Percentiles rank a stretch among this genome's conserved stretches.
phyloP scores from a whole-genome alignment of 179 eudicot genomes.

The Beta macrorhiza region DNA sequence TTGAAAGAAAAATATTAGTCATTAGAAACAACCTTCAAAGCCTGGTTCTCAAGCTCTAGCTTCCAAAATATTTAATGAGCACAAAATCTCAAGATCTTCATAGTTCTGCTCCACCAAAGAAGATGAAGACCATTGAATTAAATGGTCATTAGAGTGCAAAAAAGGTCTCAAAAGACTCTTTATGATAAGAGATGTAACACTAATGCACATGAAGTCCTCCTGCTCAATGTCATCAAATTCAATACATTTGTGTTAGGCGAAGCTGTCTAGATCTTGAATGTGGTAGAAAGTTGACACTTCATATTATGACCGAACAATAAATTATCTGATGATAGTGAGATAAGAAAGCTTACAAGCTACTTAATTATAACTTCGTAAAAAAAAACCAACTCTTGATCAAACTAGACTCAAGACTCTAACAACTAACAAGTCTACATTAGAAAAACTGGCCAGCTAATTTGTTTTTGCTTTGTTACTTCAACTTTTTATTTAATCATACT shows the following conservation, averaged over 20 bases:
- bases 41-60: constrained; percentile 6
- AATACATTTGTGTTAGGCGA: background rate
- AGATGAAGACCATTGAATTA: background rate
- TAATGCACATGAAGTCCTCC: background rate
- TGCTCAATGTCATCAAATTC: background rate
- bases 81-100: background rate
- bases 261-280: background rate
- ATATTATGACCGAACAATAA: background rate
- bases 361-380: no score
- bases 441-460: no score
- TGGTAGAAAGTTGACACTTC: background rate
- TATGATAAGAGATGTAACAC: background rate
- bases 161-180: background rate
- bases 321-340: background rate
- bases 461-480: no score
- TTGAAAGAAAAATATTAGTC: background rate
- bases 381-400: background rate
- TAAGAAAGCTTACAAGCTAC: background rate
- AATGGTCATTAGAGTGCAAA: background rate
- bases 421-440: no score
- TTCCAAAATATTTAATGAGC: background rate
- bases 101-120: constrained; percentile 14
- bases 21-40: background rate
- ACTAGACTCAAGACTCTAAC: no score
- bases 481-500: no score